Base-by-base conservation (phyloP, 1,139 yeast species). In the Wickerhamomyces sp. region DNA sequence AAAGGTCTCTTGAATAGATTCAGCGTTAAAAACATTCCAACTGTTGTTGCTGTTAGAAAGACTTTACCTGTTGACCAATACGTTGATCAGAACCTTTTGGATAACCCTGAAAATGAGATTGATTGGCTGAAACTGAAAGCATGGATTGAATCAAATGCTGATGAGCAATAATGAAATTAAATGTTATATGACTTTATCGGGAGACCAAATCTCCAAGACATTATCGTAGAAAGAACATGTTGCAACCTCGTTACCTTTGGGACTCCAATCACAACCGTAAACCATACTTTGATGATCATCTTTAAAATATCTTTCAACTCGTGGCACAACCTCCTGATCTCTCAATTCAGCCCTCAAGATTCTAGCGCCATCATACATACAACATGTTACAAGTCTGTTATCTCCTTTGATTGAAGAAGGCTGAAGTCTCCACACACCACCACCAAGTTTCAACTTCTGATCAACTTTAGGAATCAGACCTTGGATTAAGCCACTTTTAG, bases 331-430 rank as follows among this genome's bases (percentile, higher is more conserved):
- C 16, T 59, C 60, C 5, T 53, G 52, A n/a, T 55, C 53, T 16
- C 59, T 60, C 5, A 53, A 52, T 5, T 55, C 58, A 1, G 50
- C 47, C n/a, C 45, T 52, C 13, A 22, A 56, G 2, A 88, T 64
- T 38, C 89, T 67, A 1, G 95, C 96, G 12, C 98, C 98, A 49
- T 87, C 91, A 51, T 91, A 89, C 97, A 91, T 91, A 54, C 96
- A 87, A 53, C 97, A 89, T 0, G 79, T 78, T 35, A 89, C 62
- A 1, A 89, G 64, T 39, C 74, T 42, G 21, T 48, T 40, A 35
- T 69, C 72, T 11, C 54, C 51, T 3, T 46, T 45, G 1, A 43
- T 38, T 0, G 82, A 79, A 25, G 72, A 64, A 3, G 95, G 95
- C 3, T 78, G 62, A 38, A 91, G 66, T 46, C 95, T 65, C 98